Base-by-base conservation (phyloP, 2,329 filamentous ascomycete species). In the Aspergillus piperis region DNA sequence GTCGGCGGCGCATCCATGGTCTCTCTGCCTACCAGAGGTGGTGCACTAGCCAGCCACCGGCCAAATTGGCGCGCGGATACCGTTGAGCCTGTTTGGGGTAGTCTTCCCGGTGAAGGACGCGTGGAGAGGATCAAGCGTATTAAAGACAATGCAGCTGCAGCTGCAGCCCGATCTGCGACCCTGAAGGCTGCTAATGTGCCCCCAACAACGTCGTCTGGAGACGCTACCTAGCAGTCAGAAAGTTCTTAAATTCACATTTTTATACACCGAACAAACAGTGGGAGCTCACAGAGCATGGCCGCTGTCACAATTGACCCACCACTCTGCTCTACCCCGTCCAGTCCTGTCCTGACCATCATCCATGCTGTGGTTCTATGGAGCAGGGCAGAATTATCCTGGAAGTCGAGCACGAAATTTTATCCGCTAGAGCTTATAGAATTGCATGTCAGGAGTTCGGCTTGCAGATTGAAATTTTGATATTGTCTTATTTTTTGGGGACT, bases 31-130 rank as follows among this genome's bases (percentile, higher is more conserved):
- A 64, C 66, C 19, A 68, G 72, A 50, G 64, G 60, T 39, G 63
- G 70, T 39, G 59, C 68, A 2, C 54, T 68, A 2, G 58, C 64
- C 13, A 59, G 64, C 17, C 68, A 69, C 48, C 72, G 74, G 5
- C 67, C 70, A 6, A 79, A 79, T 54, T 80, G 78, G 78, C 75
- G 77, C 8, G 75, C 73, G 11, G 78, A 80, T 62, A 75, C 77
- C 3, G 73, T 80, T 23, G 78, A 80, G 57, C 77, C 75, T 5
- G 71, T 77, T 48, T 74, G 75, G 71, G 68, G 72, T 17, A 72
- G 73, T 61, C 66, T 77, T 5, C 74, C 75, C 19, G 75, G 76
- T n/a, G 75, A 78, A 59, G 73, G 69, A 10, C 69, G 77, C 8
- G 63, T 69, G 2, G 76, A 77, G 19, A 70, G 75, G 32, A 66